A percentile compares a stretch with the other conserved stretches of the same genome.
These are phyloP conservation scores for Ilyonectria robusta DNA, from an alignment of 2,329 filamentous ascomycete genomes.

Conservation along the genomic window DNA sequence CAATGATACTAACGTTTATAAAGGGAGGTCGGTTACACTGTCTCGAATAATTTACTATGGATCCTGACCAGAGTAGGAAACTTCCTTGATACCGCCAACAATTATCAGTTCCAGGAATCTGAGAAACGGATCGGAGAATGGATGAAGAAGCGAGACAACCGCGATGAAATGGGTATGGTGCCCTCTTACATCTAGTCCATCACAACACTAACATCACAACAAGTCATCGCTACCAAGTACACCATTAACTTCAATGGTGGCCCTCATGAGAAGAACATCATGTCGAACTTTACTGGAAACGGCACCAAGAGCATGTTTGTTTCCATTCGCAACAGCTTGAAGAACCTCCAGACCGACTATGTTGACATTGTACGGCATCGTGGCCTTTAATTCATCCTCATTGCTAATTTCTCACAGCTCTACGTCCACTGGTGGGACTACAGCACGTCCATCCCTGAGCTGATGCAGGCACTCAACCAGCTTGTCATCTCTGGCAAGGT, in stretches of 20 bases:
- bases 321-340: constrained; percentile 2
- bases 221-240: constrained; percentile 79
- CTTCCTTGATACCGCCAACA: constrained; percentile 81
- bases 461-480: constrained; percentile 78
- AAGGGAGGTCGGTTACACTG: constrained; percentile 47
- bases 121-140: constrained; percentile 80
- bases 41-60: not conserved
- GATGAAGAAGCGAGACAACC: constrained; percentile 74
- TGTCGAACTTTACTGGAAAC: constrained; percentile 71
- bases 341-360: constrained; percentile 1
- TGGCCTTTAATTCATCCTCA: constrained; percentile 5
- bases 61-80: constrained; percentile 63
- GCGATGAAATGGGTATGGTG: constrained; percentile 72
- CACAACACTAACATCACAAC: not conserved
- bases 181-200: not conserved
- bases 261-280: constrained; percentile 57
- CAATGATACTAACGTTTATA: constrained; percentile 27
- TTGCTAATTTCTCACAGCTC: constrained; percentile 53
- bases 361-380: not conserved
- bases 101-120: constrained; percentile 75
- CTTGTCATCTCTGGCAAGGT: constrained; percentile 74
- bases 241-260: constrained; percentile 70
- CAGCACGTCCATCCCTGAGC: constrained; percentile 73
- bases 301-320: constrained; percentile 66
- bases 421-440: constrained; percentile 79